Evolutionary conservation across 371 early-diverging fungal genomes (phyloP).

Genomic region (Parasitella parasitica): DNA sequence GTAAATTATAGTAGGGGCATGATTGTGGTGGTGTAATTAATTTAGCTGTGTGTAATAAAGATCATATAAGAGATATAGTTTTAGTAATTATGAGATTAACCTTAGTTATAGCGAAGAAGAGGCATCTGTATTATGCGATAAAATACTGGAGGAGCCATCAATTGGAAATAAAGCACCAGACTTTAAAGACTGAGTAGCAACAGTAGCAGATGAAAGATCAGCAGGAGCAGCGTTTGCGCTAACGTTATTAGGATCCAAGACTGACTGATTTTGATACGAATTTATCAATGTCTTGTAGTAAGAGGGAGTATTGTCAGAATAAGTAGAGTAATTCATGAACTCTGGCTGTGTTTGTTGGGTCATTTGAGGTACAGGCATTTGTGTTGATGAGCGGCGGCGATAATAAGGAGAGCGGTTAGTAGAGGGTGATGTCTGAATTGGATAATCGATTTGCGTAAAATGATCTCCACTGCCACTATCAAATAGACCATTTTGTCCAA

Average conservation of each 20-base stretch:
- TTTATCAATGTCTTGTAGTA: constrained; percentile 6
- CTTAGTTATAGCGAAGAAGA: background rate
- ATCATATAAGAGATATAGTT: background rate
- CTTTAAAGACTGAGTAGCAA: background rate
- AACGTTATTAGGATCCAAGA: background rate
- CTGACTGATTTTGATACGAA: background rate
- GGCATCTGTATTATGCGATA: background rate
- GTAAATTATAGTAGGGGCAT: no score
- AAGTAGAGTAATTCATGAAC: constrained; percentile 9
- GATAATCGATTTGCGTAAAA: background rate
- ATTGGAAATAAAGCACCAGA: background rate
- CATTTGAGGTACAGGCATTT: background rate
- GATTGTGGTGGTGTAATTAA: no score
- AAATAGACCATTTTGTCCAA: constrained; percentile 10
- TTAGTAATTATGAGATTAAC: background rate
- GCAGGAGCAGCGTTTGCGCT: background rate
- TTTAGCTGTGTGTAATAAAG: no score
- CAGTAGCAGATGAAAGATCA: background rate
- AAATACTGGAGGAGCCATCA: background rate
- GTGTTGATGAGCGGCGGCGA: background rate
- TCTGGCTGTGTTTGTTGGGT: background rate
- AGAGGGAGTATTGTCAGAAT: background rate
- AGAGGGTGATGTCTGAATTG: background rate
- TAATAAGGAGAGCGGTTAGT: background rate
- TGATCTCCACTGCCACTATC: background rate